Evolutionary conservation across 768 basidiomycete genomes (phyloP).

Genomic region (Boletus pseudo-olivaceus): DNA sequence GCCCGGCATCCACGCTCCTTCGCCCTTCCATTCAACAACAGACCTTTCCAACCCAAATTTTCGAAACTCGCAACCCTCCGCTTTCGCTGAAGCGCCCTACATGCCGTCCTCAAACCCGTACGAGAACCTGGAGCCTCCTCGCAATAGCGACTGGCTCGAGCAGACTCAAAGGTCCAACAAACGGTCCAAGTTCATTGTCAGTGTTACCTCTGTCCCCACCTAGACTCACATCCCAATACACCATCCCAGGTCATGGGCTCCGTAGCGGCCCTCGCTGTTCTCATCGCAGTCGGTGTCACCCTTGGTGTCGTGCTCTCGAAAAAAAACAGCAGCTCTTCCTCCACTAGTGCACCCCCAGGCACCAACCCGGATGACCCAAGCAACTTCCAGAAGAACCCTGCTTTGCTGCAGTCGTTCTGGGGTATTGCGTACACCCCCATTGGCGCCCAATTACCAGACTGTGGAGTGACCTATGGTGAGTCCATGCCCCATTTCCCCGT

Average conservation of each 20-base stretch:
- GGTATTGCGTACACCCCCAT: conserved; percentile 85
- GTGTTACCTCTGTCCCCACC: conserved; percentile 22
- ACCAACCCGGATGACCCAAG: conserved; percentile 68
- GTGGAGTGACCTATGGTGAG: conserved; percentile 50
- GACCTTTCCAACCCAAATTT: conserved; percentile 22
- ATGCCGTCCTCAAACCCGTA: conserved; percentile 28
- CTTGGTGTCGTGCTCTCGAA: conserved; percentile 66
- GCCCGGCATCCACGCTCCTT: conserved; percentile 36
- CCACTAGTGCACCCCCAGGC: conserved; percentile 17
- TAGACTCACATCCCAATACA: not conserved
- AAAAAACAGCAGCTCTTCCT: conserved; percentile 36
- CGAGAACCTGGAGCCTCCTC: conserved; percentile 31
- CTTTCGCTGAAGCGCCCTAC: conserved; percentile 24
- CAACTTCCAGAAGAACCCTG: conserved; percentile 65
- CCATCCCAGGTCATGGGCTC: conserved; percentile 49
- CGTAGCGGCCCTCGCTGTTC: conserved; percentile 41
- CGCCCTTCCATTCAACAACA: conserved; percentile 21
- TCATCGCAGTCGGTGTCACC: conserved; percentile 57
- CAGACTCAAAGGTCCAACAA: conserved; percentile 29
- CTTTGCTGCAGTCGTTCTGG: conserved; percentile 73
- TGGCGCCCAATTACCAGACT: conserved; percentile 67
- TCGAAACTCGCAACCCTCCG: conserved; percentile 22
- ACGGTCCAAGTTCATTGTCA: conserved; percentile 57
- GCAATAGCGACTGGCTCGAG: conserved; percentile 41
- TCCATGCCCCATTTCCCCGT: not conserved